Evolutionary conservation across 2,329 filamentous ascomycete genomes (phyloP), one percentile per base, ranked within the genome.

Genomic region (Chaetoscypha palmicola): DNA sequence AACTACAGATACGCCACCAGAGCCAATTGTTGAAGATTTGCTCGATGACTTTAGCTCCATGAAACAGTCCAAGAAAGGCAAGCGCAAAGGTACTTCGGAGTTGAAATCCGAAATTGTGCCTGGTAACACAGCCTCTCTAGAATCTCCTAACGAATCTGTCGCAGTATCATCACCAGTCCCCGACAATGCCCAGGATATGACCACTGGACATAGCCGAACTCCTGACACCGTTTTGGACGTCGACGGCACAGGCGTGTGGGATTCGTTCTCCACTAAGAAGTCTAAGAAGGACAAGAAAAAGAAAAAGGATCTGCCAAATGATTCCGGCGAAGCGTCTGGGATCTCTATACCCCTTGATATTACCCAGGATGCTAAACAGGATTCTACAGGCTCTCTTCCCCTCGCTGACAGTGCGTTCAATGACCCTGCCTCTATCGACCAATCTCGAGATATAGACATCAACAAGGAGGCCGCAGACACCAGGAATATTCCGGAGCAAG

Each of bases 211-310:
- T n/a, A n/a, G n/a, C n/a, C n/a, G n/a, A n/a, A n/a, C n/a, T n/a
- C n/a, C n/a, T n/a, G n/a, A n/a, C n/a, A n/a, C 45, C 8, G 11
- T 33, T 12, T 7, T 44, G 17, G 24, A 47, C 44, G 32, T 17
- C 8, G 45, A 43, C 12, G 41, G 32, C n/a, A 43, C 45, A 9
- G 45, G 31, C 5, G 39, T 45, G 3, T 45, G 46, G 46, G 42
- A 45, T 40, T 24, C 34, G 5, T 45, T 45, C 26, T 28, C 26
- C 5, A 19, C 42, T 16, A 74, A 71, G 51, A 74, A 71, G 51
- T 67, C 61, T 9, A 73, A 72, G 51, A 72, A 73, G 46, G 66
- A 68, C 9, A 49, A 53, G 22, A 49, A 50, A 38, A 49, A 55
- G 23, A 41, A 40, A 30, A 43, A 39, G 23, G 42, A 40, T 23